Evolutionary conservation across 2,329 filamentous ascomycete genomes (phyloP), one percentile per base, ranked within the genome.

Genomic region (Apiospora arundinis): DNA sequence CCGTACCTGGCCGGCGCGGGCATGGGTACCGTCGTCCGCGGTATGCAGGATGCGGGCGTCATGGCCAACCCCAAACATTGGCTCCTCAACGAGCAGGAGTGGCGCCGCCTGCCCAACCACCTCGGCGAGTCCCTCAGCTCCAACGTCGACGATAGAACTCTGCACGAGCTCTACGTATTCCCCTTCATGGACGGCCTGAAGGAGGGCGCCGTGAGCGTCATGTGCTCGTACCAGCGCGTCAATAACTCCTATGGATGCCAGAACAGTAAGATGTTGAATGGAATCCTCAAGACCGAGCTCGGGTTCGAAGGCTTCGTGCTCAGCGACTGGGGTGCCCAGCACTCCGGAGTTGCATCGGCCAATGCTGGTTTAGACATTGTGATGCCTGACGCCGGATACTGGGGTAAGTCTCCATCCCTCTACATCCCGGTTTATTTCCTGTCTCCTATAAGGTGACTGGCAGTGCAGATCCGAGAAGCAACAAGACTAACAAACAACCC

Each of bases 301-400:
- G 94, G 93, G 11, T 97, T 97, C 78, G 93, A 96, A 79, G 94
- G 94, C 0, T 95, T 94, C 70, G 89, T 96, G 4, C 83, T 86
- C 74, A 84, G 84, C 1, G 89, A 91, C 75, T 91, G 88, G 88
- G 80, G 81, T 65, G 89, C 87, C 16, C 85, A 90, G 72, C 87
- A 90, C 74, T 83, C 85, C n/a, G 88, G 87, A 72, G 85, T 89
- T 23, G 83, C 84, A 12, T 86, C 81, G 40, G 81, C 88, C 3
- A 78, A 88, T 67, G 87, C 88, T 18, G 89, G 88, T 65, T 78
- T 90, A 18, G 89, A 91, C 75, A 89, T 70, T 18, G 52, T 66
- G 37, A 70, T 70, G 68, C 68, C 68, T 8, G 44, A 70, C 16
- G 49, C n/a, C 1, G 69, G 74, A 0, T 76, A 78, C 28, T 82